Base-by-base conservation (phyloP, 192 early-diverging fungal genomes). In the Umbelopsis isabellina region DNA sequence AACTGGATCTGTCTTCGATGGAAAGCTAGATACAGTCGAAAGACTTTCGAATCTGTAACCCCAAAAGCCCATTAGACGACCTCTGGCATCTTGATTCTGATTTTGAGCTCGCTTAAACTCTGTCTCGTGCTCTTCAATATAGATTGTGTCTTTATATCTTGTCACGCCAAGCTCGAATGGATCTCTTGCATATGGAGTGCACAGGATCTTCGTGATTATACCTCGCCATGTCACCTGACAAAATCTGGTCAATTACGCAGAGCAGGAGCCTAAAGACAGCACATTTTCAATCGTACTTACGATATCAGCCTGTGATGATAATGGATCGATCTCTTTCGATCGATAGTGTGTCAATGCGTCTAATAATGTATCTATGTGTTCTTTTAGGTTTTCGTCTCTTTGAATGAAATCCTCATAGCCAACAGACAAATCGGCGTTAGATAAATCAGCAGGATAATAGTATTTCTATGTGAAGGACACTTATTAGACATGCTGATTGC, bases 21-120 rank as follows among this genome's bases (percentile, higher is more conserved):
- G 85, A 20, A 89, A 85, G 16, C 79, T 83, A 27, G 81, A 78
- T 11, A 93, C 65, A 0, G 91, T 92, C 46, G 84, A 87, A 11
- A 95, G 81, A 2, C 83, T 85, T 75, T 99, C 97, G 73, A 97
- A 97, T 67, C 85, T 86, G 81, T 99, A 97, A 1, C 97, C 96
- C 84, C 90, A 92, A 70, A 95, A 97, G 45, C 78, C 88, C 88
- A 94, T 86, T 30, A 90, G 72, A 51, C 87, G 85, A 67, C 93
- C 86, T 46, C 83, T 47, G 11, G 86, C 86, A 9, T 79, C 75
- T 15, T 66, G 47, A 33, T 83, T 83, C 12, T 44, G 67, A n/a
- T 83, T 75, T 5, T 73, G 66, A 6, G 66, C 66, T 8, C 80
- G 70, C 16, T 76, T 81, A 13, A 82, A 79, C 12, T 70, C 65